These are phyloP conservation scores for Ogataea hybrid DNA, from an alignment of 1,139 yeast genomes.

Conservation along the genomic window DNA sequence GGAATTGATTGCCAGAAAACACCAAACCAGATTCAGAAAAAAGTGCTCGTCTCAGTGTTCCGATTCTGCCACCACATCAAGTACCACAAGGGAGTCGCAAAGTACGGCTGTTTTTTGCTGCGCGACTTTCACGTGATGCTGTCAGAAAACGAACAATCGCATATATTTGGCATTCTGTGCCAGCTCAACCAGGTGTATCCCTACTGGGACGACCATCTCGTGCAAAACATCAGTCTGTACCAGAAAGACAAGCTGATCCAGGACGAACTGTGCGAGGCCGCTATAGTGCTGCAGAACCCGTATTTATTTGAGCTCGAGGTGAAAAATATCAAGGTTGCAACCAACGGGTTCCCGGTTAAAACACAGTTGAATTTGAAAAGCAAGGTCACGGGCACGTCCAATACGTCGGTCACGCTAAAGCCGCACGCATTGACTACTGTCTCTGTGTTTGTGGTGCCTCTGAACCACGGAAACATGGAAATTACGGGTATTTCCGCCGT, in stretches of 20 bases:
- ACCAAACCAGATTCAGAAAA: conserved; percentile 21
- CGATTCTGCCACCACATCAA: conserved; percentile 23
- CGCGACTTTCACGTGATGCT: conserved; percentile 29
- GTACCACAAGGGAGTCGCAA: conserved; percentile 17
- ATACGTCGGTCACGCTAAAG: conserved; percentile 19
- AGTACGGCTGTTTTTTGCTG: conserved; percentile 27
- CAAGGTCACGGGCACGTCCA: conserved; percentile 16
- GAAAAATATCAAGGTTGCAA: conserved; percentile 45
- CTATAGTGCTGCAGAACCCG: conserved; percentile 71
- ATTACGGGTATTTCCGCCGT: conserved; percentile 46
- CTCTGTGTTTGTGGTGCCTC: conserved; percentile 44
- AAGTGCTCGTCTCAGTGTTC: conserved; percentile 21
- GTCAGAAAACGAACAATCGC: conserved; percentile 46
- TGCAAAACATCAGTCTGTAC: conserved; percentile 21
- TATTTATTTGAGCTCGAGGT: conserved; percentile 73
- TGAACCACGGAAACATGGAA: conserved; percentile 38
- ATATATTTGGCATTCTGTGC: conserved; percentile 19
- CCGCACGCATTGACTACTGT: conserved; percentile 40
- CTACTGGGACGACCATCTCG: conserved; percentile 28
- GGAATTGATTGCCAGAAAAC: conserved; percentile 13
- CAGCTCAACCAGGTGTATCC: conserved; percentile 18
- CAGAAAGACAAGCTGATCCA: conserved; percentile 42
- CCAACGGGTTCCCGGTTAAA: conserved; percentile 33
- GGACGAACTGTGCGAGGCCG: conserved; percentile 54
- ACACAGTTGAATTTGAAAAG: conserved; percentile 23